Percentiles rank a stretch among this genome's conserved stretches.
Evolutionary conservation across 768 basidiomycete genomes (phyloP).

Genomic region (Amanita molliuscula): DNA sequence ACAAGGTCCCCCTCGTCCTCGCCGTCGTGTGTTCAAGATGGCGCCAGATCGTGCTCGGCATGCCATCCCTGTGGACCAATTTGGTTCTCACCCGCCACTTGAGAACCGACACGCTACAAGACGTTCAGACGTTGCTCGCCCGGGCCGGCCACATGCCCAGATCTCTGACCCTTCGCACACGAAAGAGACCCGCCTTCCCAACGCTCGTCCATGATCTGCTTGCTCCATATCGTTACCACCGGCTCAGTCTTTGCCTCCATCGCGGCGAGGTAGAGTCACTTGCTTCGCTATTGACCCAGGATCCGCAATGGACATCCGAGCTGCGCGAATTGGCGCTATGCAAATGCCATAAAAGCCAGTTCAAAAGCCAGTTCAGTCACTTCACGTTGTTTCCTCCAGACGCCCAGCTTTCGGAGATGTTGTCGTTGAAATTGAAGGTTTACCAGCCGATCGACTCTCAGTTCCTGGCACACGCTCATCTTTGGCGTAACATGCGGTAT

Average conservation of each 20-base stretch:
- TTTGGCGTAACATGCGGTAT: background rate
- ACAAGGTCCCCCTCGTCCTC: background rate
- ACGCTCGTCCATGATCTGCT: background rate
- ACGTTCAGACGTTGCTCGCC: background rate
- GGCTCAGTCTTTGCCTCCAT: background rate
- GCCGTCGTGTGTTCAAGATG: background rate
- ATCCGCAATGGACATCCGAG: background rate
- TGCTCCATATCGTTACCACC: background rate
- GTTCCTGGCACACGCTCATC: background rate
- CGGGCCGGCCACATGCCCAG: background rate
- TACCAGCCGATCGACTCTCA: background rate
- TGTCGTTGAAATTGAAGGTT: background rate
- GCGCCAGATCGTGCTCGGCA: slow-evolving; percentile 1
- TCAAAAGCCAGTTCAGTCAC: background rate
- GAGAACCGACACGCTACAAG: background rate
- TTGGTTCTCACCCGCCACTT: background rate
- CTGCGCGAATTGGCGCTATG: background rate
- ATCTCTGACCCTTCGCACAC: background rate
- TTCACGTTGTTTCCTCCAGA: background rate
- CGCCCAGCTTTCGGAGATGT: background rate
- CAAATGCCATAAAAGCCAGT: background rate
- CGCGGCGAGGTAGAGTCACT: background rate
- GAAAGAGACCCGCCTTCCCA: background rate
- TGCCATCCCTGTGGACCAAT: background rate
- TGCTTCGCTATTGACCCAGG: background rate